Conservation (phyloP, 1,284 basidiomycete species). For the Ustilago hordei region DNA sequence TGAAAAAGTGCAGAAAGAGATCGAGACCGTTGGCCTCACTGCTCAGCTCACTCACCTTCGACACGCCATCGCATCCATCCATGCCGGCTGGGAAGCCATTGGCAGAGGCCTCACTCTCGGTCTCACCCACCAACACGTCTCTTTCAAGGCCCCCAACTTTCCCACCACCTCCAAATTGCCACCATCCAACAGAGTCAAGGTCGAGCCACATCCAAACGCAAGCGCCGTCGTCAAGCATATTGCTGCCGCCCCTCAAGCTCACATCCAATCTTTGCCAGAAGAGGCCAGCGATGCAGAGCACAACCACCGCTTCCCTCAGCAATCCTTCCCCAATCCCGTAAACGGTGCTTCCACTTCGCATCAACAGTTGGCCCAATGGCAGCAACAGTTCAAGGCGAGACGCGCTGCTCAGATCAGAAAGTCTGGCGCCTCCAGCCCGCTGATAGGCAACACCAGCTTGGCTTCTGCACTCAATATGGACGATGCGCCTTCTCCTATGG, state of each 20-base stretch:
- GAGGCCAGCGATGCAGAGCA: constrained; percentile 5
- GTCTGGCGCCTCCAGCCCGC: neutral
- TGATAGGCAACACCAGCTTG: neutral
- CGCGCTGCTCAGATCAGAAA: neutral
- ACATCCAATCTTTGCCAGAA: constrained; percentile 37
- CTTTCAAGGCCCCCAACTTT: neutral
- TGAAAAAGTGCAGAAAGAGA: constrained; percentile 49
- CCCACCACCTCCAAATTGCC: constrained; percentile 3
- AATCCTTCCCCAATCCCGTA: neutral
- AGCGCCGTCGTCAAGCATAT: constrained; percentile 32
- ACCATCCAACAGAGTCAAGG: constrained; percentile 22
- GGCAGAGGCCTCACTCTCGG: constrained; percentile 46
- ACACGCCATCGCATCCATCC: constrained; percentile 52
- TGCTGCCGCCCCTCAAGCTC: constrained; percentile 46
- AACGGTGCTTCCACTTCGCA: neutral
- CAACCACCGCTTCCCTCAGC: neutral
- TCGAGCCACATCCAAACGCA: constrained; percentile 41
- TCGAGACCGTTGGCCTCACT: constrained; percentile 32
- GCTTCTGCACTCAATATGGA: constrained; percentile 26
- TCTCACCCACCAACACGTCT: neutral
- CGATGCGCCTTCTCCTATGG: constrained; percentile 42
- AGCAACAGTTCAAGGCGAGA: constrained; percentile 10
- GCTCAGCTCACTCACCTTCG: constrained; percentile 53
- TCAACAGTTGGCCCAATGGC: constrained; percentile 7
- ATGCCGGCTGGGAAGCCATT: constrained; percentile 61